phyloP scores from a whole-genome alignment of 2,329 filamentous ascomycete genomes.

The Coniella lustricola region DNA sequence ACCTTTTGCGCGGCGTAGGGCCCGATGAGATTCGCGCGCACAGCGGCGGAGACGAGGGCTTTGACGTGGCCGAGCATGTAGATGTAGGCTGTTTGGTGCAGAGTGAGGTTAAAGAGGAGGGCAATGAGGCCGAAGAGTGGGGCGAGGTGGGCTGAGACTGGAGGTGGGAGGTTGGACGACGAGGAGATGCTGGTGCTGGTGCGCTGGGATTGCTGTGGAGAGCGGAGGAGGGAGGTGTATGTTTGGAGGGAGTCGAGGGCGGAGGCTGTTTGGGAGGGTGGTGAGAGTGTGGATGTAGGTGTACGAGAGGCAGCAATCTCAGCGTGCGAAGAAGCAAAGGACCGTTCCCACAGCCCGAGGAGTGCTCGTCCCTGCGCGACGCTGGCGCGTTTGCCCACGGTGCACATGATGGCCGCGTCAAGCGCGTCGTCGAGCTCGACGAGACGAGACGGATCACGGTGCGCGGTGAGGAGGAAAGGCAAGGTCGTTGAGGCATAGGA shows the following conservation, averaged over 20 bases:
- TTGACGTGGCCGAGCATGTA: constrained; percentile 73
- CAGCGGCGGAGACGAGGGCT: constrained; percentile 68
- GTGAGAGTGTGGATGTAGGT: not conserved
- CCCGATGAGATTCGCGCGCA: constrained; percentile 70
- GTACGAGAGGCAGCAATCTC: not conserved
- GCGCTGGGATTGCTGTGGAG: constrained; percentile 5
- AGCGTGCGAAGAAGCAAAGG: constrained; percentile 41
- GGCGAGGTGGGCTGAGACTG: constrained; percentile 57
- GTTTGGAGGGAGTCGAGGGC: constrained; percentile 14
- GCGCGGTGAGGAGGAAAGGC: constrained; percentile 65
- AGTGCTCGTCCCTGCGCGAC: constrained; percentile 70
- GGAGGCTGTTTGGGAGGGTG: constrained; percentile 3
- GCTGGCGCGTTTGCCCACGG: constrained; percentile 70
- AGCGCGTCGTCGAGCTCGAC: constrained; percentile 63
- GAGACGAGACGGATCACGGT: constrained; percentile 47
- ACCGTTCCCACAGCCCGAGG: constrained; percentile 69
- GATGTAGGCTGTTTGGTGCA: constrained; percentile 62
- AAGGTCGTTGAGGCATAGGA: constrained; percentile 66
- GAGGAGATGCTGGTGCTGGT: too few relatives aligned
- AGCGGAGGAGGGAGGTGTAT: constrained; percentile 7
- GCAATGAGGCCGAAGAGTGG: constrained; percentile 65
- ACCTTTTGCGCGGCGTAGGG: constrained; percentile 74
- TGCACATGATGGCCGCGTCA: constrained; percentile 70
- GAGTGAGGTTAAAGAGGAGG: constrained; percentile 50
- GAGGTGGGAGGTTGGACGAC: constrained; percentile 30